Evolutionary conservation across 192 early-diverging fungal species (phyloP), one percentile per base, ranked within the genome.

Genomic region (Umbelopsis isabellina): DNA sequence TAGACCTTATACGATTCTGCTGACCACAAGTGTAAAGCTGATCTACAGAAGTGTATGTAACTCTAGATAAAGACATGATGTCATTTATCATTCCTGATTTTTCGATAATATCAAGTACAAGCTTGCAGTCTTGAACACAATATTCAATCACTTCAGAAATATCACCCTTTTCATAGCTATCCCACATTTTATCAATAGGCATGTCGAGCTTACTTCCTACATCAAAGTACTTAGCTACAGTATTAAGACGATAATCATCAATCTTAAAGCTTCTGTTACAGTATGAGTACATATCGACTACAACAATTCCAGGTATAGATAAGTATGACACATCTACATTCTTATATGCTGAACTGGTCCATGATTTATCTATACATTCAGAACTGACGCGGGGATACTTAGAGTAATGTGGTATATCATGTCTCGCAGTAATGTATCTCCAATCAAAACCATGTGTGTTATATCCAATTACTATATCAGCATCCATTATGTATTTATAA

Each of bases 391-490:
- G 67, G 11, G 49, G 49, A 13, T 52, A 53, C 15, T 49, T 22
- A 70, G 68, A 50, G 68, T 65, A 23, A 69, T 70, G 35, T 75
- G 69, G 35, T 70, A 71, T 20, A 75, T 21, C 25, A 49, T 49
- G 67, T 65, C 66, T 30, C 70, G 71, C 45, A 71, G 71, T 53
- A 10, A 75, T 75, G 22, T 75, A 75, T 46, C 71, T 75, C 74
- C 69, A 93, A 84, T 99, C 97, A 80, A 99, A 99, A 68, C 95
- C 95, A 80, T 89, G 87, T 20, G 93, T 97, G 82, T 99, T 99
- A 70, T 99, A 99, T 4, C 97, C 97, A 61, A 94, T 95, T 51
- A 98, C 83, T 33, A 97, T 84, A 82, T 98, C 95, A 0, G 96
- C 94, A 75, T 97, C 97, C 25, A 93, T 74, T 12, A 74, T 74